These are phyloP conservation scores for Rhynchospora breviuscula DNA, from an alignment of 176 grass and related monocot species.

Conservation along the genomic window DNA sequence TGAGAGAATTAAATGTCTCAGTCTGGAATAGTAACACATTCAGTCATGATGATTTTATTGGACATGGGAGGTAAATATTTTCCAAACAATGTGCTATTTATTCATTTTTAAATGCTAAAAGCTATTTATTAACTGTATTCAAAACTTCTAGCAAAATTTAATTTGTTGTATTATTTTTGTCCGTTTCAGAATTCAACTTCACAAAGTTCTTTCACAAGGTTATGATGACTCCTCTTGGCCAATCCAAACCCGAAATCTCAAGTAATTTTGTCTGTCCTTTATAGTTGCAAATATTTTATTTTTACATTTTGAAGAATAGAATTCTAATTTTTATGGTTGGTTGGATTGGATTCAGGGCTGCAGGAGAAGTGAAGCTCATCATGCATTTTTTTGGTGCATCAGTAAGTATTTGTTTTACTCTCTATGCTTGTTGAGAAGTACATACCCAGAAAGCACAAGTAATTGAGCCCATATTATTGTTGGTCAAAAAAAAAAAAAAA, in stretches of 20 bases:
- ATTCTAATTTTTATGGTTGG: conserved; percentile 18
- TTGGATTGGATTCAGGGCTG: conserved; percentile 38
- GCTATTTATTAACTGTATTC: conserved; percentile 11
- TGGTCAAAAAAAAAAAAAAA: no score
- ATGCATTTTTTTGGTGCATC: conserved; percentile 65
- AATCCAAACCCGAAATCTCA: conserved; percentile 55
- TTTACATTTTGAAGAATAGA: conserved; percentile 4
- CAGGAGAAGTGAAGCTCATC: conserved; percentile 66
- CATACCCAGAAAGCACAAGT: no score
- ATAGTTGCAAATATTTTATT: not conserved
- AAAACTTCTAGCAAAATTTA: not conserved
- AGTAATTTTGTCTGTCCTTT: conserved; percentile 32
- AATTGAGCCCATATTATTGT: no score
- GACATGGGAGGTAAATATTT: conserved; percentile 29
- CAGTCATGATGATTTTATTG: conserved; percentile 61
- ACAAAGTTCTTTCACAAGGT: conserved; percentile 66
- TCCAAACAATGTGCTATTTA: no score
- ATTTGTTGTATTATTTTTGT: not conserved
- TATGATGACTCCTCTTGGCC: conserved; percentile 75
- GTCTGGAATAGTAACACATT: conserved; percentile 90
- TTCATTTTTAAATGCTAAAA: not conserved
- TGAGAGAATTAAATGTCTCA: conserved; percentile 46
- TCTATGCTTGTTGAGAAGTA: no score
- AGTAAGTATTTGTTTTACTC: conserved; percentile 24
- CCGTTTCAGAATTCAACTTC: conserved; percentile 56